A percentile compares a stretch with the other conserved stretches of the same genome.
These are phyloP conservation scores for Epichloe elymi DNA, from an alignment of 2,329 filamentous ascomycete species.

Conservation along the genomic window DNA sequence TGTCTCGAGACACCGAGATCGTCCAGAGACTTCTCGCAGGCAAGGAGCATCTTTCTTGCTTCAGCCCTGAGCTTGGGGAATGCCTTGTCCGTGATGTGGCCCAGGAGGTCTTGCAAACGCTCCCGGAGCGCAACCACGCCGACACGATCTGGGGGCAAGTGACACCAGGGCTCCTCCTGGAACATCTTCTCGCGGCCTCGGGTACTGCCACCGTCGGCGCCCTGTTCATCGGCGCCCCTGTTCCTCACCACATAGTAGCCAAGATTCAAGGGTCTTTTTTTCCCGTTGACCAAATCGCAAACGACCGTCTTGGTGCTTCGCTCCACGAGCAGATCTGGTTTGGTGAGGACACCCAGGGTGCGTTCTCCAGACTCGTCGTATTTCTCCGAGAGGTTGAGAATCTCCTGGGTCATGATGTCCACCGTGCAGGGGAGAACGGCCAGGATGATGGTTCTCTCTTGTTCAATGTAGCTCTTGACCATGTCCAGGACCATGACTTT, in stretches of 20 bases:
- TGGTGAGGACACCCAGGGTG: slow-evolving; percentile 41
- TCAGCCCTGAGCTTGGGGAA: slow-evolving; percentile 24
- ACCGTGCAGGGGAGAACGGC: slow-evolving; percentile 29
- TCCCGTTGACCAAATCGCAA: slow-evolving; percentile 28
- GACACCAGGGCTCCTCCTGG: slow-evolving; percentile 21
- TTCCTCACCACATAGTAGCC: slow-evolving; percentile 38
- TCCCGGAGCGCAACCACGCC: slow-evolving; percentile 23
- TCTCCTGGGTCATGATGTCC: slow-evolving; percentile 28
- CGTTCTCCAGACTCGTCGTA: slow-evolving; percentile 26
- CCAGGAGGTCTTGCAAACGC: slow-evolving; percentile 24
- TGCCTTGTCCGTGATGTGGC: slow-evolving; percentile 26
- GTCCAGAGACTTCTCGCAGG: neutral
- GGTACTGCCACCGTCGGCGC: slow-evolving; percentile 15
- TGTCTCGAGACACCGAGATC: neutral
- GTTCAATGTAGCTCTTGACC: slow-evolving; percentile 32
- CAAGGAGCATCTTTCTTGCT: slow-evolving; percentile 8
- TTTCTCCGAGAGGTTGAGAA: slow-evolving; percentile 22
- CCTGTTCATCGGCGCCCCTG: slow-evolving; percentile 28
- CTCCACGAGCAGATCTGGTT: slow-evolving; percentile 42
- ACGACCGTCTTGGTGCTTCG: slow-evolving; percentile 22
- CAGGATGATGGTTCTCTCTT: slow-evolving; percentile 35
- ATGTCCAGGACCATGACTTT: slow-evolving; percentile 32
- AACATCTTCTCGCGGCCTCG: slow-evolving; percentile 24
- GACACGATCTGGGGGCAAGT: slow-evolving; percentile 10
- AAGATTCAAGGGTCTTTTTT: slow-evolving; percentile 26